These are phyloP conservation scores for Hericium coralloides DNA, from an alignment of 768 basidiomycete species.

Conservation along the genomic window DNA sequence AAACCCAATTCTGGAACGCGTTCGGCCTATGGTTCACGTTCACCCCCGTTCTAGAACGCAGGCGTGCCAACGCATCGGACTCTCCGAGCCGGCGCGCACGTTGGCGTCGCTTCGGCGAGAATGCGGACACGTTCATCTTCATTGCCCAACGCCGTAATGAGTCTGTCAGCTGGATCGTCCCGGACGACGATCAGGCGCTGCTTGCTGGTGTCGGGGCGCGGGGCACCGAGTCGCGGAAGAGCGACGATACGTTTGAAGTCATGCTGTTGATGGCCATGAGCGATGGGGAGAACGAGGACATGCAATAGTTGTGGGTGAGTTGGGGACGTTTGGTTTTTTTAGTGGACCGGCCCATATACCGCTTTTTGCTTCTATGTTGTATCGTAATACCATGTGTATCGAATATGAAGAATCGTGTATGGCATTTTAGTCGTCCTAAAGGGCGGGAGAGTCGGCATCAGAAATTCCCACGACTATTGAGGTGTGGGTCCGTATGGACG, in stretches of 20 bases:
- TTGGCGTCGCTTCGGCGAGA: slow-evolving; percentile 15
- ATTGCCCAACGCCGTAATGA: slow-evolving; percentile 46
- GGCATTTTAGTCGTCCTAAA: no score
- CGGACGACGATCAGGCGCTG: slow-evolving; percentile 43
- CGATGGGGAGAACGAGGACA: slow-evolving; percentile 19
- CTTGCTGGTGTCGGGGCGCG: slow-evolving; percentile 47
- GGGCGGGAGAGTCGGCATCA: no score
- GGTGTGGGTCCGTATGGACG: no score
- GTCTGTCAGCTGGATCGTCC: slow-evolving; percentile 50
- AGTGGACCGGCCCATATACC: no score
- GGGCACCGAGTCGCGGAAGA: slow-evolving; percentile 34
- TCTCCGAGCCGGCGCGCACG: no score
- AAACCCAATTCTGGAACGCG: slow-evolving; percentile 68
- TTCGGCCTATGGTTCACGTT: slow-evolving; percentile 77
- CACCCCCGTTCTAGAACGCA: slow-evolving; percentile 37
- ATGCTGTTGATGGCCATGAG: slow-evolving; percentile 37
- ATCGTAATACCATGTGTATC: no score
- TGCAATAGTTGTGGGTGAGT: not conserved
- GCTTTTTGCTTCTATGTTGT: no score
- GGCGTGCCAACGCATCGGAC: slow-evolving; percentile 6
- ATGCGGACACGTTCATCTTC: slow-evolving; percentile 45
- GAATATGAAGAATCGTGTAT: no score
- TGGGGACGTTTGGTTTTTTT: no score
- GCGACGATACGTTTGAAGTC: slow-evolving; percentile 67
- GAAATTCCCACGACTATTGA: no score